A percentile compares a stretch with the other conserved stretches of the same genome.
phyloP scores from a whole-genome alignment of 352 stramenopile genomes.

The Phytopythium chamaehyphon region DNA sequence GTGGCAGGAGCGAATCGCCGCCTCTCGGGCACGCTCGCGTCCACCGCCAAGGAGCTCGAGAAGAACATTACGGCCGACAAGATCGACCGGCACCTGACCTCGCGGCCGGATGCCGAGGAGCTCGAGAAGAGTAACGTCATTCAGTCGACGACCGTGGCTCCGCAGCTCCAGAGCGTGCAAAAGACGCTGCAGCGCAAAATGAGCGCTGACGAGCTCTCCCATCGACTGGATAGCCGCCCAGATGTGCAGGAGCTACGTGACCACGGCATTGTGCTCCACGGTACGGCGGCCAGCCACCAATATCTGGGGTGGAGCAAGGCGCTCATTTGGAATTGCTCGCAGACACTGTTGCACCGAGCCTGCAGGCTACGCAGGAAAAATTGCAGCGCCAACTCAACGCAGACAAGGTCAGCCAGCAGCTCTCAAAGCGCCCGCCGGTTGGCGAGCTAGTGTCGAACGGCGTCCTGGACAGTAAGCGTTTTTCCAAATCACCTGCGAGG shows the following conservation, averaged over 20 bases:
- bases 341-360: constrained; percentile 65
- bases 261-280: constrained; percentile 55
- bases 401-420: constrained; percentile 68
- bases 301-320: no score
- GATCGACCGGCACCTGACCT: constrained; percentile 59
- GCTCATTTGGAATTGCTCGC: no score
- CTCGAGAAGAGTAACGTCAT: constrained; percentile 59
- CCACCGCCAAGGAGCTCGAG: constrained; percentile 41
- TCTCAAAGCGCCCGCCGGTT: constrained; percentile 66
- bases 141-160: constrained; percentile 41
- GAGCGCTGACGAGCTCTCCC: constrained; percentile 67
- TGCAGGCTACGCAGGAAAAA: constrained; percentile 78
- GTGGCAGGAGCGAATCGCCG: constrained; percentile 24
- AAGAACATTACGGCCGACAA: constrained; percentile 57
- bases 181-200: constrained; percentile 73
- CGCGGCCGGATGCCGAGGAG: constrained; percentile 50
- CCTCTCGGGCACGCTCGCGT: constrained; percentile 34
- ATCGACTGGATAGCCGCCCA: constrained; percentile 59
- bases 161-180: constrained; percentile 62
- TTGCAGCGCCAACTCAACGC: constrained; percentile 70
- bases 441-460: constrained; percentile 52
- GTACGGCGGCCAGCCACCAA: no score
- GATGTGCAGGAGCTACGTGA: constrained; percentile 76
- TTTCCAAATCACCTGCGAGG: not conserved
- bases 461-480: constrained; percentile 44